Conservation (phyloP, 768 basidiomycete genomes). For the Boletellus sp. region DNA sequence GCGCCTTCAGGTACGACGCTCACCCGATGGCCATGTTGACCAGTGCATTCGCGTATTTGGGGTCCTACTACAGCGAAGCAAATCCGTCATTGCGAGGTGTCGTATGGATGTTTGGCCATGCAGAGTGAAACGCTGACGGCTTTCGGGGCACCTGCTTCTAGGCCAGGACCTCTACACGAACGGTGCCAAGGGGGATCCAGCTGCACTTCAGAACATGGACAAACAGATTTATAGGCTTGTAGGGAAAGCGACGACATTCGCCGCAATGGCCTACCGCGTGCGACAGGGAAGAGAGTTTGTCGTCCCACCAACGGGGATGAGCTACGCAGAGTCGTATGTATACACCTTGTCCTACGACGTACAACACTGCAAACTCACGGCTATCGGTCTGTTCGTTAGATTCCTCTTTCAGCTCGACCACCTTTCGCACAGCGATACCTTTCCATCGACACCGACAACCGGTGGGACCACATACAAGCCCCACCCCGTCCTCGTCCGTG, state of each 20-base stretch:
- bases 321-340: slow-evolving; percentile 74
- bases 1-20: slow-evolving; percentile 81
- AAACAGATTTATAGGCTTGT: slow-evolving; percentile 88
- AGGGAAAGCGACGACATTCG: slow-evolving; percentile 85
- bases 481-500: slow-evolving; percentile 81
- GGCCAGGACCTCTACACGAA: slow-evolving; percentile 78
- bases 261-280: slow-evolving; percentile 94
- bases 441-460: slow-evolving; percentile 33
- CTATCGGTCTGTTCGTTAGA: slow-evolving; percentile 30
- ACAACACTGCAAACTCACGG: background rate
- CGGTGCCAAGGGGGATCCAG: slow-evolving; percentile 59
- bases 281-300: slow-evolving; percentile 90
- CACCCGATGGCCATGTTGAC: slow-evolving; percentile 92
- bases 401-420: slow-evolving; percentile 93
- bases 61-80: slow-evolving; percentile 83
- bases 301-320: slow-evolving; percentile 74
- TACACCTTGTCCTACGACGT: background rate
- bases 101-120: background rate
- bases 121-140: slow-evolving; percentile 1
- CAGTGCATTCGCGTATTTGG: slow-evolving; percentile 82
- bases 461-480: slow-evolving; percentile 63
- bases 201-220: slow-evolving; percentile 77
- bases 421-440: slow-evolving; percentile 38
- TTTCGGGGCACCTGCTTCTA: slow-evolving; percentile 22
- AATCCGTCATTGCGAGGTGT: slow-evolving; percentile 84